Base-by-base conservation (phyloP, 2,329 filamentous ascomycete species). In the Thermoascus crustaceus region DNA sequence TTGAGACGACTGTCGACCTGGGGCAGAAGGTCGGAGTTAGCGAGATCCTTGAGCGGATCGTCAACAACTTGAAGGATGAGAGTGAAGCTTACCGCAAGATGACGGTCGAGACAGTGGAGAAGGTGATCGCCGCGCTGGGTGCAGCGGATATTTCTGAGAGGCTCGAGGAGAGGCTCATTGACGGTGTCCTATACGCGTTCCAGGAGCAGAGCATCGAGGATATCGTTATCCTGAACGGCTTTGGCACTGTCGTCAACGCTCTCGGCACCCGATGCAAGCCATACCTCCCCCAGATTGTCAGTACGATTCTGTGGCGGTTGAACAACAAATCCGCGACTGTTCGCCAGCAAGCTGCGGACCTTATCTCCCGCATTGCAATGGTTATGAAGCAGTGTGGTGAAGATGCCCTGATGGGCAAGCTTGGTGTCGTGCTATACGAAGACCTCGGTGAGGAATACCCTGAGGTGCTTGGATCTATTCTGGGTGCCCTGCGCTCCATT, bases 301-400 rank as follows among this genome's bases (percentile, higher is more conserved):
- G 82, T 60, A 95, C 89, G 2, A 94, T 98, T 53, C 78, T 98
- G 14, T 95, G 87, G 82, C 78, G 91, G 19, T 69, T 98, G 41
- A 96, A 96, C 75, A 95, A 98, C 73, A 96, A 96, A 66, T 93
- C 86, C 4, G 83, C 91, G 5, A 94, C 89, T 1, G 91, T 98
- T 23, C 83, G 91, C 46, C 91, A 98, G 61, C 91, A 98, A 63
- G 88, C 91, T 2, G 91, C 91, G 4, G 91, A 98, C 60, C 75
- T 98, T 30, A 93, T 98, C 48, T 94, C 88, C 6, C 85, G 91
- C 14, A 94, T 98, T 52, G 91, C 91, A 4, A 89, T 95, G 73
- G 89, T 96, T 33, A 96, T 98, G 88, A 93, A 93, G 67, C 88
- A 96, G 64, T 98, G 91, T 56, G 88, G 87, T 33, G 89, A 98